These are phyloP conservation scores for Evansstolkia leycettana DNA, from an alignment of 495 filamentous ascomycete species.

Conservation along the genomic window DNA sequence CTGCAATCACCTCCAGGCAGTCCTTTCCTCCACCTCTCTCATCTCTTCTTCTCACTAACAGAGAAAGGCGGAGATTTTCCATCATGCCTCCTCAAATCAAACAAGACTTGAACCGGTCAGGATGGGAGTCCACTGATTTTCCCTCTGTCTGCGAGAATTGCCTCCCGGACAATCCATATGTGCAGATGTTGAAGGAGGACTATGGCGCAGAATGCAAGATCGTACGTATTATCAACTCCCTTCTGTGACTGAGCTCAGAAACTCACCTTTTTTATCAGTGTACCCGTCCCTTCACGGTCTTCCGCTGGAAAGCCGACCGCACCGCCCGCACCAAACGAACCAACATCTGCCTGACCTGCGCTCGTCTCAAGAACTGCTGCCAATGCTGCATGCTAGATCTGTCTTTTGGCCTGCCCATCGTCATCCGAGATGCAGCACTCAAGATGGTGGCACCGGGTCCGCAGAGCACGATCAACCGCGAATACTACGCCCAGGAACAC, in stretches of 20 bases:
- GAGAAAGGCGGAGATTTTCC: neutral
- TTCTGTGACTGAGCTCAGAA: constrained; percentile 44
- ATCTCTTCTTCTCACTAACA: constrained; percentile 4
- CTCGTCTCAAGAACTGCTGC: constrained; percentile 91
- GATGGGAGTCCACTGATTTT: constrained; percentile 84
- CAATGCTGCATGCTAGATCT: constrained; percentile 98
- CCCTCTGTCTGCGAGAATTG: constrained; percentile 62
- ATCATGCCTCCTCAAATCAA: constrained; percentile 61
- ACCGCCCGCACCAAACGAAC: constrained; percentile 78
- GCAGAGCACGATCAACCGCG: constrained; percentile 79
- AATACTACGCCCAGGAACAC: constrained; percentile 95
- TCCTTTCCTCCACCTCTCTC: constrained; percentile 11
- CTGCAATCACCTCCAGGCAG: constrained; percentile 6
- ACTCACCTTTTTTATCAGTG: constrained; percentile 37
- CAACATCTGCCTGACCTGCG: constrained; percentile 90
- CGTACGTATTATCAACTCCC: constrained; percentile 17
- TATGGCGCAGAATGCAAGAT: constrained; percentile 60
- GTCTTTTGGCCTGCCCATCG: constrained; percentile 85
- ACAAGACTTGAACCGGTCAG: constrained; percentile 91
- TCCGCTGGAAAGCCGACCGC: constrained; percentile 86
- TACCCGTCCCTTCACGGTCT: constrained; percentile 91
- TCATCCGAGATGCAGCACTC: constrained; percentile 88
- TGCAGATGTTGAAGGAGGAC: constrained; percentile 97
- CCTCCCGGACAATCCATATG: constrained; percentile 91
- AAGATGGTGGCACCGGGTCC: constrained; percentile 95